Conservation (phyloP, 306 rosid genomes). For the Delonix regia region DNA sequence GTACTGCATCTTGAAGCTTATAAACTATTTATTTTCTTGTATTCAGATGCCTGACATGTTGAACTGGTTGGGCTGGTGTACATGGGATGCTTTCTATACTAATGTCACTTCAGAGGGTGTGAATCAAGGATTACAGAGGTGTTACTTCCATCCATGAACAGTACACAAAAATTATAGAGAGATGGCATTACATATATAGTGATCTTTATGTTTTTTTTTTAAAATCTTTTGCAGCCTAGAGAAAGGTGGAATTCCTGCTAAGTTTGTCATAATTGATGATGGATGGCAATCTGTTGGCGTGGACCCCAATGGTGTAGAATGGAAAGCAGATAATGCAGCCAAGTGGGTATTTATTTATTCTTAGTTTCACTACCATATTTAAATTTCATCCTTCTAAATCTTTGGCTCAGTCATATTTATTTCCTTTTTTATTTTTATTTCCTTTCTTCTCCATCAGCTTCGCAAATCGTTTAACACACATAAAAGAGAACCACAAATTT, state of each 20-base stretch:
- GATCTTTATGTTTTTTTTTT: not conserved
- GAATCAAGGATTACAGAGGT: constrained; percentile 66
- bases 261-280: constrained; percentile 70
- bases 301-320: constrained; percentile 47
- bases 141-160: not conserved
- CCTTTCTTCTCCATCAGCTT: constrained; percentile 46
- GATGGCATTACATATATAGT: not conserved
- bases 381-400: not conserved
- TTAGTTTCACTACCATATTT: not conserved
- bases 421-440: not conserved
- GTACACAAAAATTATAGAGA: not conserved
- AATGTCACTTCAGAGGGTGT: constrained; percentile 78
- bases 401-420: not conserved
- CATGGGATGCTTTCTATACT: constrained; percentile 80
- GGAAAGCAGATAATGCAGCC: constrained; percentile 59
- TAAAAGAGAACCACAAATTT: constrained; percentile 64
- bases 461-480: constrained; percentile 65
- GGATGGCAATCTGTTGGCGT: constrained; percentile 77
- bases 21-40: not conserved
- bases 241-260: constrained; percentile 63
- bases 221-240: constrained; percentile 54
- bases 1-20: not conserved
- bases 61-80: constrained; percentile 84
- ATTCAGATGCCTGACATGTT: constrained; percentile 60
- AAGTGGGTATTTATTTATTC: constrained; percentile 53